Conservation (phyloP, 176 grass and related monocot genomes). For the Puccinellia tenuiflora region DNA sequence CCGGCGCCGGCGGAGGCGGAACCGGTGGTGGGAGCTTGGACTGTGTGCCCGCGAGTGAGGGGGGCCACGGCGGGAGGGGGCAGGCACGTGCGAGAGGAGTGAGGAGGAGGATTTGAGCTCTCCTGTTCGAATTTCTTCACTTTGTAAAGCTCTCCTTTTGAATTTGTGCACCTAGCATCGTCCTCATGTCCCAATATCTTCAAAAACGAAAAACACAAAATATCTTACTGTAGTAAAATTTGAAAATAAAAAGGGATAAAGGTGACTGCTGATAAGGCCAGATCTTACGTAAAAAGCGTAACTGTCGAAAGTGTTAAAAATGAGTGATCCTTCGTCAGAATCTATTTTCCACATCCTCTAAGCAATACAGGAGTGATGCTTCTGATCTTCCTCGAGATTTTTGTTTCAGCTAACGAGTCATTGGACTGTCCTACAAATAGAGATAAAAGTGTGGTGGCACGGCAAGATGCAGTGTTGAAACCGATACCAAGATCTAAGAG, state of each 20-base stretch:
- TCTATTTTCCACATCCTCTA: too few relatives aligned
- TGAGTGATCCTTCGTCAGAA: too few relatives aligned
- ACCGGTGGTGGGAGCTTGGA: neutral
- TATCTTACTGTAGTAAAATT: neutral
- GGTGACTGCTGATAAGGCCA: too few relatives aligned
- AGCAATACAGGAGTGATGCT: too few relatives aligned
- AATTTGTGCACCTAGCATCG: neutral
- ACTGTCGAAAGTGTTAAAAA: too few relatives aligned
- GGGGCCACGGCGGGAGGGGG: conserved; percentile 17
- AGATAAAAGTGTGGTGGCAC: too few relatives aligned
- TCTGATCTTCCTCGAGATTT: too few relatives aligned
- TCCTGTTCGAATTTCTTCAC: conserved; percentile 16
- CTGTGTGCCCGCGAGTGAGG: conserved; percentile 25
- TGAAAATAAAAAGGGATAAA: too few relatives aligned
- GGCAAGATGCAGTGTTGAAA: too few relatives aligned
- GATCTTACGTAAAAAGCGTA: neutral
- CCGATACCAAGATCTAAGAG: too few relatives aligned
- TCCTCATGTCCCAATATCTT: neutral
- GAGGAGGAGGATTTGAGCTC: conserved; percentile 12
- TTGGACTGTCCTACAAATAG: too few relatives aligned
- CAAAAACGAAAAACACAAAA: neutral
- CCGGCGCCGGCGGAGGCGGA: conserved; percentile 23
- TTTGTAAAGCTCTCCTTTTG: neutral
- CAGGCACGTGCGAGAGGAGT: conserved; percentile 36
- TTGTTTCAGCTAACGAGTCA: too few relatives aligned